Percentiles rank a stretch among this genome's conserved stretches.
Conservation (phyloP, 2,329 filamentous ascomycete genomes). For the Aspergillus terreus region DNA sequence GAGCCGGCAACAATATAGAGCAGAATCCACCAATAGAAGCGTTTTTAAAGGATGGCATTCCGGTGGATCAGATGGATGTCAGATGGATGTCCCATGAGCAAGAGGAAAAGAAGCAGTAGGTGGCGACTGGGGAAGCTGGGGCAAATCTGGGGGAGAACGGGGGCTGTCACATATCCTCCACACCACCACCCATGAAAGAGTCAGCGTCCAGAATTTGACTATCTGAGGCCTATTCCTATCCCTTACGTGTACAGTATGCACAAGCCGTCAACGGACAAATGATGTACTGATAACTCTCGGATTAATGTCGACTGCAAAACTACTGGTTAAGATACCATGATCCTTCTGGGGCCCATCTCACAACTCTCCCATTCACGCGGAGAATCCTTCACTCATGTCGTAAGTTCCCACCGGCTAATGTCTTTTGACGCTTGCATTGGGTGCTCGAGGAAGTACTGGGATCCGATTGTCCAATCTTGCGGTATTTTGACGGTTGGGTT, state of each 20-base stretch:
- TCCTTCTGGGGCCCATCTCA: too few species aligned
- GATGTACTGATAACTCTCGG: too few species aligned
- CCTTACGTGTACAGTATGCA: too few species aligned
- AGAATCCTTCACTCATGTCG: background rate
- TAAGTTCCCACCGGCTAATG: background rate
- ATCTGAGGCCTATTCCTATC: too few species aligned
- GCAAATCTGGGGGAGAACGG: background rate
- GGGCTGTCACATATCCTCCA: background rate
- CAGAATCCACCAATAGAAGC: conserved; percentile 23
- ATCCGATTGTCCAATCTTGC: conserved; percentile 4
- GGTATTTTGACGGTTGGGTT: background rate
- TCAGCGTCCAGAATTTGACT: too few species aligned
- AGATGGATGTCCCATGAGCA: background rate
- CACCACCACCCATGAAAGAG: too few species aligned
- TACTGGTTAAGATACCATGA: too few species aligned
- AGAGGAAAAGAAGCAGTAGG: too few species aligned
- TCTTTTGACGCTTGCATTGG: conserved; percentile 14
- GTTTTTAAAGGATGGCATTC: background rate
- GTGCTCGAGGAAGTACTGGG: conserved; percentile 20
- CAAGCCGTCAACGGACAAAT: too few species aligned
- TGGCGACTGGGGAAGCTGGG: too few species aligned
- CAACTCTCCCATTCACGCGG: too few species aligned
- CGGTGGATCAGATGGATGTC: background rate
- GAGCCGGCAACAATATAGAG: conserved; percentile 12
- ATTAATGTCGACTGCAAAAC: too few species aligned